Percentiles rank a stretch among this genome's conserved stretches.
phyloP scores from a whole-genome alignment of 768 basidiomycete species.

The Mycena amicta region DNA sequence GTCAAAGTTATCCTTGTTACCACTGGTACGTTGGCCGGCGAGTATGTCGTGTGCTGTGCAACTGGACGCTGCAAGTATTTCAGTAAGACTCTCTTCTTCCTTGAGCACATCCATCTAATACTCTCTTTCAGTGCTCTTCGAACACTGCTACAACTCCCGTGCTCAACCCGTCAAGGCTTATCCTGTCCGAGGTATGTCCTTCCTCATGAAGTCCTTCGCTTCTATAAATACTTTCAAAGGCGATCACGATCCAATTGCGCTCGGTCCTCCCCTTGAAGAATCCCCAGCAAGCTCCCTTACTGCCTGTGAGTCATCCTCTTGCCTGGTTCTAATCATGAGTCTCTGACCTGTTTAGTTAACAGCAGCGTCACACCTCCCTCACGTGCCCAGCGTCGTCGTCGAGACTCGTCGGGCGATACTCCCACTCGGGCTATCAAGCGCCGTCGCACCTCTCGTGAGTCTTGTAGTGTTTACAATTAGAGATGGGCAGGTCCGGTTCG shows the following conservation, averaged over 20 bases:
- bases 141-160: neutral
- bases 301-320: neutral
- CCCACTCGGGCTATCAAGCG: neutral
- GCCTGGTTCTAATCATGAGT: neutral
- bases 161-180: neutral
- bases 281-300: neutral
- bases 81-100: neutral
- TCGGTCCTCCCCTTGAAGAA: neutral
- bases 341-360: neutral
- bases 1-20: neutral
- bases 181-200: neutral
- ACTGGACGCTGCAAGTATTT: neutral
- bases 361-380: neutral
- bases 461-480: too few relatives aligned
- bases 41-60: neutral
- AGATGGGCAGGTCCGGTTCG: too few relatives aligned
- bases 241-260: neutral
- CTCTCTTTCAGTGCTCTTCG: neutral
- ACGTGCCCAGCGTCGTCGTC: neutral
- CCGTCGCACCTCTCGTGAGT: neutral
- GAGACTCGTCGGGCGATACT: neutral
- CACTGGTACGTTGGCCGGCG: neutral
- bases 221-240: neutral
- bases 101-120: neutral
- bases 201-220: neutral